Evolutionary conservation across 306 rosid species (phyloP).

Genomic region (Vigna nakashimae): DNA sequence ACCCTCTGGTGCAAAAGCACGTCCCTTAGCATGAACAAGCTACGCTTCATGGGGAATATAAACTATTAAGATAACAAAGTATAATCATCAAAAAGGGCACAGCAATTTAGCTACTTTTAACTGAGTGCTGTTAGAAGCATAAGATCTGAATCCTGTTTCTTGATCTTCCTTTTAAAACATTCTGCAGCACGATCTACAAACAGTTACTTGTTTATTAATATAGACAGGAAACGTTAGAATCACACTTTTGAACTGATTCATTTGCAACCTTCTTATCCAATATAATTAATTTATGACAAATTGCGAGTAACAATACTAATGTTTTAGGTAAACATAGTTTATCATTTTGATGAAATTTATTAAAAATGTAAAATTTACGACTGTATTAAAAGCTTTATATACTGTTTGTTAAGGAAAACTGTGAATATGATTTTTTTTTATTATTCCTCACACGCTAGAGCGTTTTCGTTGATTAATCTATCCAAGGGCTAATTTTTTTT

Average conservation of each 20-base stretch:
- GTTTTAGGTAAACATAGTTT: no score
- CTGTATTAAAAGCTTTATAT: no score
- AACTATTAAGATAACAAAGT: constrained; percentile 15
- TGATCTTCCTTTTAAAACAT: neutral
- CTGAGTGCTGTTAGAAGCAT: constrained; percentile 2
- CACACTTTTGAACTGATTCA: neutral
- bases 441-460: no score
- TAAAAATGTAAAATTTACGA: neutral
- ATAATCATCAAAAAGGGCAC: constrained; percentile 30
- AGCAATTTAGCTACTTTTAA: neutral
- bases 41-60: constrained; percentile 41
- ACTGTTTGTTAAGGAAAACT: no score
- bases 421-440: no score
- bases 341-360: no score
- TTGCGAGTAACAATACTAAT: neutral
- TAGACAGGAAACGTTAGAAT: neutral
- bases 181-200: neutral
- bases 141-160: constrained; percentile 32
- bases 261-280: neutral
- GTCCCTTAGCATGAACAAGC: constrained; percentile 21
- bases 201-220: neutral
- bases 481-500: neutral
- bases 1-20: constrained; percentile 14
- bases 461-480: neutral
- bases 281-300: neutral